A percentile compares a stretch with the other conserved stretches of the same genome.
phyloP scores from a whole-genome alignment of 2,329 filamentous ascomycete genomes.

The Podosphaera xanthii region DNA sequence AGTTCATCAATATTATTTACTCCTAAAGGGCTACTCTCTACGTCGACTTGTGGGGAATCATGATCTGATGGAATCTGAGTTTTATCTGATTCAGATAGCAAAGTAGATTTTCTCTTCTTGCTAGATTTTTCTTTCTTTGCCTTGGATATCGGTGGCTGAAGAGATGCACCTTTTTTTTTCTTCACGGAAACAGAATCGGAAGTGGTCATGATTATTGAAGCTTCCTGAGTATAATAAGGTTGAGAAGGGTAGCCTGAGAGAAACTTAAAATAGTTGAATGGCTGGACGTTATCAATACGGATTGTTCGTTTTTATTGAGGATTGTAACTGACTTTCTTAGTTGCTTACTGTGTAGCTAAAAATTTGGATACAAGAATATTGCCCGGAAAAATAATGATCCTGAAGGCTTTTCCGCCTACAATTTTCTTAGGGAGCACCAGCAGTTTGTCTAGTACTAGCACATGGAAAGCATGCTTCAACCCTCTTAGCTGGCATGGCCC shows the following conservation, averaged over 20 bases:
- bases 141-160: not conserved
- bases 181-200: not conserved
- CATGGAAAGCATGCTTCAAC: not conserved
- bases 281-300: not conserved
- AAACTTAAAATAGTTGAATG: not conserved
- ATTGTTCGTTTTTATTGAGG: not conserved
- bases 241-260: not conserved
- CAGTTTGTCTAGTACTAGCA: not conserved
- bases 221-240: not conserved
- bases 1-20: not conserved
- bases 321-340: not conserved
- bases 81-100: not conserved
- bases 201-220: not conserved
- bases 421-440: not conserved
- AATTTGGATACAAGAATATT: not conserved
- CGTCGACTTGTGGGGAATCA: not conserved
- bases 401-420: not conserved
- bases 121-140: conserved; percentile 14
- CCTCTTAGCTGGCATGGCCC: not conserved
- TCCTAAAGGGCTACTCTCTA: not conserved
- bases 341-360: no score
- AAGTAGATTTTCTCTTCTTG: conserved; percentile 11
- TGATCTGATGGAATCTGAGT: not conserved
- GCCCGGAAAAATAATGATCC: not conserved
- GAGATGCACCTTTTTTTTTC: not conserved